Percentiles rank a stretch among this genome's conserved stretches.
phyloP scores from a whole-genome alignment of 768 basidiomycete genomes.

The Pleurotus djamor region DNA sequence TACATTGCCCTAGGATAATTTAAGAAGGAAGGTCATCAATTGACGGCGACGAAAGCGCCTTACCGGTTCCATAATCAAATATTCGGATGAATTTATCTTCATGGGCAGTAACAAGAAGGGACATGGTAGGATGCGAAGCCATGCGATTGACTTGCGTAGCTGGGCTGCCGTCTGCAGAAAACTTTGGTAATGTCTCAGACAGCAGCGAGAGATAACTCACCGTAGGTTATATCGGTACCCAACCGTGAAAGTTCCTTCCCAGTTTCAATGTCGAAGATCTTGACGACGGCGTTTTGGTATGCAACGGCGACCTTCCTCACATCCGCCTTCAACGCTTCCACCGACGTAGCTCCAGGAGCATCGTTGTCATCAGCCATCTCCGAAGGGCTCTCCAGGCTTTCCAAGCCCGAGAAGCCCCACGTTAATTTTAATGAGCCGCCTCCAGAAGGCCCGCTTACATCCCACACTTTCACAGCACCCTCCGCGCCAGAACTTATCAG shows the following conservation, averaged over 20 bases:
- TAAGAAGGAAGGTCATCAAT: neutral
- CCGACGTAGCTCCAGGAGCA: conserved; percentile 73
- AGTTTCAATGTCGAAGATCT: conserved; percentile 87
- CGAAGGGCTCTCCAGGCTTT: conserved; percentile 29
- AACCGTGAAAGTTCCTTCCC: conserved; percentile 73
- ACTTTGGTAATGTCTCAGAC: neutral
- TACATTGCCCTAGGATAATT: conserved; percentile 65
- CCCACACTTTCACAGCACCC: conserved; percentile 93
- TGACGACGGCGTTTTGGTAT: conserved; percentile 85
- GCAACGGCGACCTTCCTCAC: conserved; percentile 88
- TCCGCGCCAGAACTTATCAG: conserved; percentile 92
- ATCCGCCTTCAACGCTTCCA: conserved; percentile 82
- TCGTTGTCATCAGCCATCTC: conserved; percentile 49
- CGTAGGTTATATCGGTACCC: conserved; percentile 58
- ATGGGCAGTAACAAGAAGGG: conserved; percentile 84
- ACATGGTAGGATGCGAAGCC: conserved; percentile 88
- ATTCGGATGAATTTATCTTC: conserved; percentile 94
- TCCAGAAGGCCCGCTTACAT: conserved; percentile 66
- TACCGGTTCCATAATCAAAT: conserved; percentile 83
- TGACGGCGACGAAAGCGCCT: conserved; percentile 18
- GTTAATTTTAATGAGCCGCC: conserved; percentile 67
- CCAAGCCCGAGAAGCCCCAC: conserved; percentile 79
- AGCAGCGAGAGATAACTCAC: conserved; percentile 27
- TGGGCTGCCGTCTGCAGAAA: conserved; percentile 60
- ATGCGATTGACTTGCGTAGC: conserved; percentile 84